Evolutionary conservation across 192 early-diverging fungal genomes (phyloP), one percentile per base, ranked within the genome.

Genomic region (Backusella australiensis): DNA sequence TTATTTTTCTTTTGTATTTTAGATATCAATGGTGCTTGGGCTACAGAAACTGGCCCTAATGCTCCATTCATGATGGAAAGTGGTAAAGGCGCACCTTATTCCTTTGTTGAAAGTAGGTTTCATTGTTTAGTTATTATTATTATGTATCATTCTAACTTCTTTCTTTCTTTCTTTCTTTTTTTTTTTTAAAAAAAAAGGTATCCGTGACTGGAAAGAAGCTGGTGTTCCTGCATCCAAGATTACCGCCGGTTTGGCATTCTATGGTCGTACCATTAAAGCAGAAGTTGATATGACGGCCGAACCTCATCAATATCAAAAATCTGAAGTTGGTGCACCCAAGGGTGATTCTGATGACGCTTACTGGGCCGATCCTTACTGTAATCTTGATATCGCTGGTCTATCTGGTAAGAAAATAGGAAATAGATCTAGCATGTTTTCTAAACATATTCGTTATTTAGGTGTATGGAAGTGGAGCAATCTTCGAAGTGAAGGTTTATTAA

Each of bases 401-500:
- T 73, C 86, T 83, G 59, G 85, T 81, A 12, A 77, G 76, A 26
- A 39, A 23, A 39, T 23, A 39, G 42, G 15, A 23, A 32, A 32
- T 3, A 32, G 32, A 56, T 23, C 6, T 21, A 39, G 38, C 1
- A 11, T 23, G 8, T n/a, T 9, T n/a, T 21, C 11, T 56, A 21
- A 23, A 21, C 21, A 0, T 6, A 1, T 6, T 19, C 9, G 7
- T 39, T 3, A 39, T 29, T 32, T 41, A 41, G 86, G 86, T 17
- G 83, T 90, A 38, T 92, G 90, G 88, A 86, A 89, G 69, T 92
- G 88, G 75, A 75, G 68, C 29, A 84, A 87, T 66, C 19, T 92
- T 76, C 85, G 89, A 49, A 83, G 83, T 35, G 85, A 88, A 77
- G 89, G 85, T 2, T 49, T 90, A 1, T 56, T 90, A 15, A 79